Percentiles rank a stretch among this genome's conserved stretches.
Evolutionary conservation across 768 basidiomycete species (phyloP).

Genomic region (Suillus alpinus): DNA sequence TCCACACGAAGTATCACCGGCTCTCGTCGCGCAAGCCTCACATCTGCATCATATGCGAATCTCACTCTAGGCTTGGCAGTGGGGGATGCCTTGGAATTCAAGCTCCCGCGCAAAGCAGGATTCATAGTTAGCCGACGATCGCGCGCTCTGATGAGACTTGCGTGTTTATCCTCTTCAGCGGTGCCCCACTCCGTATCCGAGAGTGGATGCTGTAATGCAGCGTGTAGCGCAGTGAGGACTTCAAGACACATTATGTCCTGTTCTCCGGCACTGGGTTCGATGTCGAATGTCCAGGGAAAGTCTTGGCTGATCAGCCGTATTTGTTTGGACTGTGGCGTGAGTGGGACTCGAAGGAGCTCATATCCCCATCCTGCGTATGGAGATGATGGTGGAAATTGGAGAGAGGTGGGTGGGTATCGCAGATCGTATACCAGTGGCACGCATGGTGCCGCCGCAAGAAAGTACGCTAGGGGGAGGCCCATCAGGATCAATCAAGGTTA

Average conservation of each 20-base stretch:
- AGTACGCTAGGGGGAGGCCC: neutral
- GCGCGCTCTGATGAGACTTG: conserved; percentile 1
- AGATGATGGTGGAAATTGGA: conserved; percentile 1
- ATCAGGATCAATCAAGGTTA: neutral
- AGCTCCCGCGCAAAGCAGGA: neutral
- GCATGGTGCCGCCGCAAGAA: conserved; percentile 1
- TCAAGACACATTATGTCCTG: conserved; percentile 4
- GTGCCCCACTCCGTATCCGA: conserved; percentile 8
- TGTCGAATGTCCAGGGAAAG: conserved; percentile 10
- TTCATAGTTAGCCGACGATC: neutral
- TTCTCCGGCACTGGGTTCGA: neutral
- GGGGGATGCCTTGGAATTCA: neutral
- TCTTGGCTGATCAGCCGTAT: conserved; percentile 8
- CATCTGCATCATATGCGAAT: neutral
- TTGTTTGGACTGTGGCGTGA: neutral
- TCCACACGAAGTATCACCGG: conserved; percentile 8
- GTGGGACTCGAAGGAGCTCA: conserved; percentile 2
- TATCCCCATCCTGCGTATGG: neutral
- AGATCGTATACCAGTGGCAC: conserved; percentile 8
- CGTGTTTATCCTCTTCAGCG: neutral
- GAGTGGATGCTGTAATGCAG: conserved; percentile 7
- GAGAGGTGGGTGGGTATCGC: neutral
- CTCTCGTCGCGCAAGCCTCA: neutral
- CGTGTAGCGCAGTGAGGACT: conserved; percentile 3
- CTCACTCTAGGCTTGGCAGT: neutral